Percentiles rank a stretch among this genome's conserved stretches.
Evolutionary conservation across 139 green algal genomes (phyloP).

Genomic region (Parachlorella kessleri): DNA sequence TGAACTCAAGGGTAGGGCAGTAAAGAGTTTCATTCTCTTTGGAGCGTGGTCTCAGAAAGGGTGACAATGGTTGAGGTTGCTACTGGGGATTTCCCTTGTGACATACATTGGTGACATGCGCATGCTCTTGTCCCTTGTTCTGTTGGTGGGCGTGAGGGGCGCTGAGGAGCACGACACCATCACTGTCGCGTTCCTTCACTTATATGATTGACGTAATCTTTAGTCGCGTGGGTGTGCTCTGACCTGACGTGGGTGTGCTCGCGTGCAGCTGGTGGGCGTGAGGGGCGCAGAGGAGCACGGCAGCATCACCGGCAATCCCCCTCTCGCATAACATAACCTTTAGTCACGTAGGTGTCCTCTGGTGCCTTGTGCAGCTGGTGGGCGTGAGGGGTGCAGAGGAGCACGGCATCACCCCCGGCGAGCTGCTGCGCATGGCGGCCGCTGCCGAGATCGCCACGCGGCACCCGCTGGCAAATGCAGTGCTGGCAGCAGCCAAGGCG

Average conservation of each 20-base stretch:
- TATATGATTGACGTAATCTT: too few relatives aligned
- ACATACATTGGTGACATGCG: too few relatives aligned
- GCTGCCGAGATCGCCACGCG: conserved; percentile 75
- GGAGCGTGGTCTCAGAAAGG: too few relatives aligned
- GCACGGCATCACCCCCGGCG: conserved; percentile 24
- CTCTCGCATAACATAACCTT: too few relatives aligned
- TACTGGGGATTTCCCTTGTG: too few relatives aligned
- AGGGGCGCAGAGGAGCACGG: conserved; percentile 14
- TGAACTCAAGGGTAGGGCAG: too few relatives aligned
- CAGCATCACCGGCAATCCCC: conserved; percentile 28
- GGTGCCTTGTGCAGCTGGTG: conserved; percentile 28
- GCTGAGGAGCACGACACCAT: neutral
- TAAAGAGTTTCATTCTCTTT: too few relatives aligned
- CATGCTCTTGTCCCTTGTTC: neutral
- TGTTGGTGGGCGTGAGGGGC: conserved; percentile 25
- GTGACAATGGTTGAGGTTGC: too few relatives aligned
- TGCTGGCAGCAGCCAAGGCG: conserved; percentile 56
- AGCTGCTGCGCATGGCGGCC: conserved; percentile 71
- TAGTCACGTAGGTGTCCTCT: neutral
- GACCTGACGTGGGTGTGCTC: too few relatives aligned
- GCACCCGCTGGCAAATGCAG: conserved; percentile 86
- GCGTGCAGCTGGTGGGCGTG: conserved; percentile 22
- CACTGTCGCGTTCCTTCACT: conserved; percentile 54
- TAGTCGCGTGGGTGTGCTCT: too few relatives aligned
- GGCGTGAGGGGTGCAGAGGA: neutral